Percentiles rank a stretch among this genome's conserved stretches.
These are phyloP conservation scores for Umbelopsis sp. DNA, from an alignment of 192 early-diverging fungal species.

Conservation along the genomic window DNA sequence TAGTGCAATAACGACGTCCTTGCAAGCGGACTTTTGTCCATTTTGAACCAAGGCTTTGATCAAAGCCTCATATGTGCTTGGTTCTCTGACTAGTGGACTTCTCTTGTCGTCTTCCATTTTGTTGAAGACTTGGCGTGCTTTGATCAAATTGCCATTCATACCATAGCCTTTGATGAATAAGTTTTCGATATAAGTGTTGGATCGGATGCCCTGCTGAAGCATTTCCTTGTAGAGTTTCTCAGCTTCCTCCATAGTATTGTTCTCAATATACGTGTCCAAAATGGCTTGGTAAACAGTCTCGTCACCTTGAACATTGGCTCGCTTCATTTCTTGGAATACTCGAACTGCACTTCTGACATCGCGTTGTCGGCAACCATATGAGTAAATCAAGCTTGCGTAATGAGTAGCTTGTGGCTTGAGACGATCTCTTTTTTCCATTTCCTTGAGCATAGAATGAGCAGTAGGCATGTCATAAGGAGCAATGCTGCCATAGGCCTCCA, in stretches of 20 bases:
- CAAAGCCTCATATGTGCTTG: conserved; percentile 64
- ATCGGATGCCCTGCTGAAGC: conserved; percentile 39
- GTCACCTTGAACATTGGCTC: conserved; percentile 41
- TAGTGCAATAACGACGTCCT: conserved; percentile 36
- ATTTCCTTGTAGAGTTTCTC: conserved; percentile 50
- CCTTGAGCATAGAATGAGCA: conserved; percentile 48
- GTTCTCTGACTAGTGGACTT: conserved; percentile 49
- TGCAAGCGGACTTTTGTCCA: conserved; percentile 42
- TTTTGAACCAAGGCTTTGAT: conserved; percentile 54
- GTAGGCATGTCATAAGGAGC: conserved; percentile 56
- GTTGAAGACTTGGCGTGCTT: conserved; percentile 51
- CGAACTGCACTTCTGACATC: conserved; percentile 47
- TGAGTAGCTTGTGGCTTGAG: conserved; percentile 51
- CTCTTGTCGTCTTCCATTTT: conserved; percentile 49
- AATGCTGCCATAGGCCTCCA: conserved; percentile 58
- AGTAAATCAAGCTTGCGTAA: conserved; percentile 55
- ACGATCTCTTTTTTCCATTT: conserved; percentile 43
- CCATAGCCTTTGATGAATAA: conserved; percentile 62
- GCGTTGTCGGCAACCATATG: conserved; percentile 55
- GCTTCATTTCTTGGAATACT: conserved; percentile 49
- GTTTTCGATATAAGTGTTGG: conserved; percentile 61
- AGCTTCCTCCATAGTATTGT: conserved; percentile 43
- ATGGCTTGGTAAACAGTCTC: conserved; percentile 55
- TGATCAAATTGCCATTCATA: conserved; percentile 34
- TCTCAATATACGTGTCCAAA: conserved; percentile 53